Base-by-base conservation (phyloP, 2,329 filamentous ascomycete species). In the Colletotrichum salicis region DNA sequence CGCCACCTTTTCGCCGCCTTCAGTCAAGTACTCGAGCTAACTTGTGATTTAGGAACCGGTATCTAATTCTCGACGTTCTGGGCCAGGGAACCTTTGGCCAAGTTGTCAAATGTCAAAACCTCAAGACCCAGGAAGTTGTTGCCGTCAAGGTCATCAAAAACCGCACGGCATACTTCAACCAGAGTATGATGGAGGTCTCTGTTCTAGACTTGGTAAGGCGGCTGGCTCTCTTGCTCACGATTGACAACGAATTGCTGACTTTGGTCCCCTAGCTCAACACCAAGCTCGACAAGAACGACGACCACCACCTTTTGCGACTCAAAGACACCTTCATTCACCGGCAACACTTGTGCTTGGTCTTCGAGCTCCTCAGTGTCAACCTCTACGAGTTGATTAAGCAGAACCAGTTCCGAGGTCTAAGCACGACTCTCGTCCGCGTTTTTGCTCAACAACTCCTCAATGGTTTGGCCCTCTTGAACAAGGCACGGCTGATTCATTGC, bases 111-210 rank as follows among this genome's bases (percentile, higher is more conserved):
- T 99, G 96, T 80, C 96, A 99, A 82, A 99, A 99, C 78, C 84
- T 99, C 77, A 98, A 97, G 84, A 98, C 96, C 0, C 95, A 98
- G 81, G 96, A 99, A 83, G 96, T 99, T 51, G 96, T 99, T 56
- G 96, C 96, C 4, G 96, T 99, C 76, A 99, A 99, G 84, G 96
- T 99, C 66, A 96, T 99, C 85, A 99, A 99, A 85, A 99, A 99
- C 83, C 92, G 96, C 78, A 99, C 96, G 1, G 96, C 96, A 48
- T 99, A 99, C 82, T 99, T 99, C 86, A 99, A 99, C 80, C 96
- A 99, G 83, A 98, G 96, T 82, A 99, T 99, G 96, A 99, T 99
- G 96, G 96, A 99, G 81, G 96, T 99, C 37, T 99, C 96, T 1
- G 96, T 99, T 29, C 87, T 99, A 70, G 96, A 99, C 82, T 81